phyloP scores from a whole-genome alignment of 345 rosid genomes.

The Dovyalis caffra region DNA sequence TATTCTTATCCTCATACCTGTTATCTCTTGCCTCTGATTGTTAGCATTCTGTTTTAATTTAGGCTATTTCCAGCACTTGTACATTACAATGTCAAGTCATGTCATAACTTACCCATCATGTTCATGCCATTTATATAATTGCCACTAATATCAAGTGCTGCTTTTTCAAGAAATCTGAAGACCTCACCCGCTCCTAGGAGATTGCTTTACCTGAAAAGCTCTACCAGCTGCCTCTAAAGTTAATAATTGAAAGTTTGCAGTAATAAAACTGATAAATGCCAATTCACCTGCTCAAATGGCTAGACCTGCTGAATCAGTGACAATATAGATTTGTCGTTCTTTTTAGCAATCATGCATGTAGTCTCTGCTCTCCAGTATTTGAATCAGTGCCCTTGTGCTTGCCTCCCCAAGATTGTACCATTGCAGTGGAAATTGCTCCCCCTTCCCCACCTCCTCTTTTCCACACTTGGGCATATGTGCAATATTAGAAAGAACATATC shows the following conservation, averaged over 20 bases:
- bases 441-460: too few species aligned
- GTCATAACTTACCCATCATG: not conserved
- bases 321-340: not conserved
- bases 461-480: too few species aligned
- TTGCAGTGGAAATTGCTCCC: too few species aligned
- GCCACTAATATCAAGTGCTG: not conserved
- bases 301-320: not conserved
- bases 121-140: not conserved
- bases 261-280: not conserved
- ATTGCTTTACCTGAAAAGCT: not conserved
- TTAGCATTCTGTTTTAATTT: not conserved
- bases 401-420: not conserved
- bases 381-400: not conserved
- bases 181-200: not conserved
- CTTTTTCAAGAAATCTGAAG: not conserved
- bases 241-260: not conserved
- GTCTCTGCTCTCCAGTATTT: not conserved
- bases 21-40: not conserved
- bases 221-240: not conserved
- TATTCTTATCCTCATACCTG: conserved; percentile 12
- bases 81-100: not conserved
- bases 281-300: not conserved
- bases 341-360: not conserved
- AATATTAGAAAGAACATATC: too few species aligned
- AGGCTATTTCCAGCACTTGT: not conserved